Evolutionary conservation across 31 red algal species (phyloP), one percentile per base, ranked within the genome.

Genomic region (Odonthalia washingtoniensis): DNA sequence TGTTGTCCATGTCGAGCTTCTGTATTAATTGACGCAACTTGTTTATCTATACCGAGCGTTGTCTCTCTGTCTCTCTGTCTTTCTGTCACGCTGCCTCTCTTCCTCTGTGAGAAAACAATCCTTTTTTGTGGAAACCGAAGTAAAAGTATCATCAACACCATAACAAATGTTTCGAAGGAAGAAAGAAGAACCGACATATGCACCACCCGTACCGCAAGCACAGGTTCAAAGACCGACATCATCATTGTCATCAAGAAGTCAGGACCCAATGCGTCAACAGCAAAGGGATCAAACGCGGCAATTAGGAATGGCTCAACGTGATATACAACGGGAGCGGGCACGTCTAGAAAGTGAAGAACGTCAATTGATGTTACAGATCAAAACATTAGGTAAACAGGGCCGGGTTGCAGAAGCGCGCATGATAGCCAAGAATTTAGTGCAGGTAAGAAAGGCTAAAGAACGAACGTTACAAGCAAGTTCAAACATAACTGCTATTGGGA

Each of bases 371-470:
- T 68, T 32, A 16, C 77, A 93, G 64, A 93, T 93, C 30, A 87
- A 88, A 42, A 75, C 77, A 41, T 40, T 93, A 14, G 91, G 84
- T 34, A 65, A 78, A 4, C 77, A 87, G 42, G 83, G 88, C 63
- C 80, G 87, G 12, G 70, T 88, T 5, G 66, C 65, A 9, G 91
- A 92, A 38, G 94, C 89, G 3, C 86, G 91, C 46, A 96, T 93
- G 45, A 76, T 96, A 2, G 89, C 94, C 17, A 91, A 92, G 85
- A 87, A 90, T 82, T 74, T 96, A 3, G 89, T 91, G 1, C 84
- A 92, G 42, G 87, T 92, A 32, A 84, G 88, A 9, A 79, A 84
- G 34, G 85, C 86, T 34, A 91, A 96, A 70, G 37, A 72, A 28
- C 72, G 81, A 52, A 89, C 81, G 6, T 90, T 85, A 38, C 74